Conservation (phyloP, 345 rosid genomes). For the Populus alba region DNA sequence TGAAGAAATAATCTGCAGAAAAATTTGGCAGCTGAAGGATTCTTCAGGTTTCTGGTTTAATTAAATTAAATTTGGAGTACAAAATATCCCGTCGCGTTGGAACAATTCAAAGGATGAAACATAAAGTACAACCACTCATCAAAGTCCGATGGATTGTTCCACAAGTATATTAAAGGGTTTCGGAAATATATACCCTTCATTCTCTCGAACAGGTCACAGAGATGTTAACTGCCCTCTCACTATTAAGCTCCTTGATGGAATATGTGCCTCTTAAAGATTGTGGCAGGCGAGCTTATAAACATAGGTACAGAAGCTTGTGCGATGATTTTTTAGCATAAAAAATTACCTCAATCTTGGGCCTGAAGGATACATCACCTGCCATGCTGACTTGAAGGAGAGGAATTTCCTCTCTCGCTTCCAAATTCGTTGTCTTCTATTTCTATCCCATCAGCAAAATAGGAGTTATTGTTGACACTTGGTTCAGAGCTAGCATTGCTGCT, state of each 20-base stretch:
- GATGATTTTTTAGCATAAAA: neutral
- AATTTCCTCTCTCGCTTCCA: conserved; percentile 46
- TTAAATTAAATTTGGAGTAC: neutral
- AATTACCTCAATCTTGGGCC: neutral
- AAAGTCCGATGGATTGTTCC: conserved; percentile 2
- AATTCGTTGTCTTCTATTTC: conserved; percentile 30
- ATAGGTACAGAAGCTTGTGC: neutral
- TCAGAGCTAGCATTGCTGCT: conserved; percentile 31
- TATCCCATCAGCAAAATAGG: conserved; percentile 17
- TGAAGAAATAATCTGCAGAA: neutral
- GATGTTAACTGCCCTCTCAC: neutral
- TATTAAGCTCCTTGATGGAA: neutral
- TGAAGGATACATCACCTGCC: conserved; percentile 18
- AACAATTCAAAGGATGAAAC: conserved; percentile 2
- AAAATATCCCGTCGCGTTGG: conserved; percentile 7
- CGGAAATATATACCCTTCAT: neutral
- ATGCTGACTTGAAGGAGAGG: conserved; percentile 42
- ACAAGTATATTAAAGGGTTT: neutral
- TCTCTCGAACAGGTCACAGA: neutral
- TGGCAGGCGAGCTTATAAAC: conserved; percentile 1
- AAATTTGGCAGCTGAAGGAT: conserved; percentile 8
- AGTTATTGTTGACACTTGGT: conserved; percentile 23
- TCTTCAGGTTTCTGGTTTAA: conserved; percentile 1
- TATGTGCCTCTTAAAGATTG: conserved; percentile 19
- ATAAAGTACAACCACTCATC: neutral